Conservation (phyloP, 768 basidiomycete species). For the Boletus rubescentipes region DNA sequence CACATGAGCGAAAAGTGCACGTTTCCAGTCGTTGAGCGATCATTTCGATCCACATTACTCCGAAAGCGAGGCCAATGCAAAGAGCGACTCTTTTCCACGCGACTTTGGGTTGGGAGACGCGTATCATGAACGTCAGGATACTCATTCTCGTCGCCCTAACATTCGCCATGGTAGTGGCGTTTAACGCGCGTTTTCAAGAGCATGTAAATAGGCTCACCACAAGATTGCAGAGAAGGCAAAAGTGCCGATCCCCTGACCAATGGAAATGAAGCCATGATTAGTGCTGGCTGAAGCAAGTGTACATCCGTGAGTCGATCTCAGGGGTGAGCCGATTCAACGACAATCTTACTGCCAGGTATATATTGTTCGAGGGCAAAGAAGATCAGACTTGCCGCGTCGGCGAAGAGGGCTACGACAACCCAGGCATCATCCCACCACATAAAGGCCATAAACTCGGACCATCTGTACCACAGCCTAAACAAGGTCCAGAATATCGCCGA, state of each 20-base stretch:
- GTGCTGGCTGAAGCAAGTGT: too few species aligned
- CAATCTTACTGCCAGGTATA: not conserved
- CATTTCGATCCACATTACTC: slow-evolving; percentile 11
- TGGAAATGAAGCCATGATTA: too few species aligned
- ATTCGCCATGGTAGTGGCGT: not conserved
- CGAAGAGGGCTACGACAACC: slow-evolving; percentile 11
- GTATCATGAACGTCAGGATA: slow-evolving; percentile 15
- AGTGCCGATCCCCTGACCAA: slow-evolving; percentile 1
- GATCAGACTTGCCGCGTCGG: not conserved
- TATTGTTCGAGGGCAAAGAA: not conserved
- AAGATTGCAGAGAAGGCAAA: slow-evolving; percentile 1
- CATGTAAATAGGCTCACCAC: not conserved
- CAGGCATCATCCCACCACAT: slow-evolving; percentile 22
- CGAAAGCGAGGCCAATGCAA: slow-evolving; percentile 9
- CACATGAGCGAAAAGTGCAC: slow-evolving; percentile 3
- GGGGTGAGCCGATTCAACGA: not conserved
- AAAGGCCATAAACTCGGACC: not conserved
- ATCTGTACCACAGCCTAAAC: slow-evolving; percentile 19
- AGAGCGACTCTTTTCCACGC: not conserved
- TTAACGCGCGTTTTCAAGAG: too few species aligned
- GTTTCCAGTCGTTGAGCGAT: slow-evolving; percentile 1
- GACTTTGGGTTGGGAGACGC: slow-evolving; percentile 8
- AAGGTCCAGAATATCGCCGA: slow-evolving; percentile 9
- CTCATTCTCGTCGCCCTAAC: slow-evolving; percentile 19
- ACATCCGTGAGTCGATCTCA: not conserved